Evolutionary conservation across 805 yeast species (phyloP).

Genomic region (Candida cerambycidarum): DNA sequence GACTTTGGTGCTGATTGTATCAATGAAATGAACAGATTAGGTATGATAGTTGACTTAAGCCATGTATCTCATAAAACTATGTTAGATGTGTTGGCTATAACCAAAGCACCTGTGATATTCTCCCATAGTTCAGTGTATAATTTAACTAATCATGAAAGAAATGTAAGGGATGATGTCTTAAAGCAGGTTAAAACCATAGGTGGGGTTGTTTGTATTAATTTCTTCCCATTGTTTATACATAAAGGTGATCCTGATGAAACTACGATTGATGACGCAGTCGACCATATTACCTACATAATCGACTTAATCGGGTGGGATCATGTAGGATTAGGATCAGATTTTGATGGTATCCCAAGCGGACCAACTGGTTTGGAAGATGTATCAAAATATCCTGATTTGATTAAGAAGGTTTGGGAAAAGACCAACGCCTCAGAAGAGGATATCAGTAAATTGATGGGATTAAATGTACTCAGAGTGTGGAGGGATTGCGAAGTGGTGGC

Average conservation of each 20-base stretch:
- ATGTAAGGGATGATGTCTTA: conserved; percentile 50
- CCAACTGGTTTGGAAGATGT: conserved; percentile 56
- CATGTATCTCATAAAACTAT: conserved; percentile 51
- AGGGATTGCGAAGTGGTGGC: conserved; percentile 32
- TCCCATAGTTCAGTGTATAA: conserved; percentile 49
- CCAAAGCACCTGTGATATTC: conserved; percentile 49
- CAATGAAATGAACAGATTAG: conserved; percentile 51
- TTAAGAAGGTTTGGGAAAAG: conserved; percentile 27
- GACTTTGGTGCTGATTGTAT: conserved; percentile 41
- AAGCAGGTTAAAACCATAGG: conserved; percentile 36
- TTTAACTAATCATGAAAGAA: conserved; percentile 43
- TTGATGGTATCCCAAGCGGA: conserved; percentile 51
- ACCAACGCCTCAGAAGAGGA: conserved; percentile 45
- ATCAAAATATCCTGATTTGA: conserved; percentile 52
- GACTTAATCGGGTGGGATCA: conserved; percentile 50
- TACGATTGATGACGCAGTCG: conserved; percentile 49
- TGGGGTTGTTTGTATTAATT: conserved; percentile 51
- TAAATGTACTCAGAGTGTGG: conserved; percentile 50
- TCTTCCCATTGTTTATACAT: conserved; percentile 41
- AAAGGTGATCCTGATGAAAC: conserved; percentile 20
- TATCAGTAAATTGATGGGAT: conserved; percentile 44
- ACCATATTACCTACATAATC: conserved; percentile 44
- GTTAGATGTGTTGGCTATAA: conserved; percentile 40
- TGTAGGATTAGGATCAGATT: conserved; percentile 53
- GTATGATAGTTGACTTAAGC: conserved; percentile 52